Conservation (phyloP, 352 stramenopile genomes). For the Pelagophyceae sp. region DNA sequence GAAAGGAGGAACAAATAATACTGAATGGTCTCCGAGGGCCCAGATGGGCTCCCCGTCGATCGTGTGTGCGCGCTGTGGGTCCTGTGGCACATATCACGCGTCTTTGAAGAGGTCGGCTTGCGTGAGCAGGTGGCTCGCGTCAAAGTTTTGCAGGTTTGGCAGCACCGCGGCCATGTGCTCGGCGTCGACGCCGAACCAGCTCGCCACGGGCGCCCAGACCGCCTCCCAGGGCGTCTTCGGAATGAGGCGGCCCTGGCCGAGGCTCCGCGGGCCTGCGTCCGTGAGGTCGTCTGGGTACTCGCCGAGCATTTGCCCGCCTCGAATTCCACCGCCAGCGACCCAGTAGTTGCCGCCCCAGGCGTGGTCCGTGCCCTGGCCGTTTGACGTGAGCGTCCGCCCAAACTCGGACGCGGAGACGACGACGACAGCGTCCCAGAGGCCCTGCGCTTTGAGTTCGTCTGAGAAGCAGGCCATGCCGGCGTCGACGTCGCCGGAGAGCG, state of each 20-base stretch:
- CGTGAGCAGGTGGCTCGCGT: too few species aligned
- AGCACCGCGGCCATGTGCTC: conserved; percentile 33
- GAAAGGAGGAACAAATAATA: too few species aligned
- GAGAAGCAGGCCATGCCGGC: conserved; percentile 41
- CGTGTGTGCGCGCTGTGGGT: too few species aligned
- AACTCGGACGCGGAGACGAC: conserved; percentile 50
- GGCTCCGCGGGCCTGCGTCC: conserved; percentile 26
- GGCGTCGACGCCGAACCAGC: conserved; percentile 43
- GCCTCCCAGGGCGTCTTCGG: conserved; percentile 46
- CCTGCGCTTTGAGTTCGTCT: conserved; percentile 41
- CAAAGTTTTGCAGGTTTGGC: conserved; percentile 26
- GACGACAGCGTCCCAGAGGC: conserved; percentile 42
- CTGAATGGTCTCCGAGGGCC: too few species aligned
- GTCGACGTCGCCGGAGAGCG: conserved; percentile 39
- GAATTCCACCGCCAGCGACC: conserved; percentile 39
- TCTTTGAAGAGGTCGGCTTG: too few species aligned
- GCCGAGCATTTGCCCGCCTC: conserved; percentile 44
- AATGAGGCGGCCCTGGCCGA: conserved; percentile 43
- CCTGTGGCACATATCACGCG: too few species aligned
- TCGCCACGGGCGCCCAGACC: conserved; percentile 40
- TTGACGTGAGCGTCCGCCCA: conserved; percentile 47
- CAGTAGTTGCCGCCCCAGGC: conserved; percentile 48
- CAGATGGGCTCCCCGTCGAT: too few species aligned
- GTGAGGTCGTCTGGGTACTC: conserved; percentile 47
- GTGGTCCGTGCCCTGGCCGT: conserved; percentile 47